These are phyloP conservation scores for Scedosporium apiospermum DNA, from an alignment of 2,329 filamentous ascomycete genomes.

Conservation along the genomic window DNA sequence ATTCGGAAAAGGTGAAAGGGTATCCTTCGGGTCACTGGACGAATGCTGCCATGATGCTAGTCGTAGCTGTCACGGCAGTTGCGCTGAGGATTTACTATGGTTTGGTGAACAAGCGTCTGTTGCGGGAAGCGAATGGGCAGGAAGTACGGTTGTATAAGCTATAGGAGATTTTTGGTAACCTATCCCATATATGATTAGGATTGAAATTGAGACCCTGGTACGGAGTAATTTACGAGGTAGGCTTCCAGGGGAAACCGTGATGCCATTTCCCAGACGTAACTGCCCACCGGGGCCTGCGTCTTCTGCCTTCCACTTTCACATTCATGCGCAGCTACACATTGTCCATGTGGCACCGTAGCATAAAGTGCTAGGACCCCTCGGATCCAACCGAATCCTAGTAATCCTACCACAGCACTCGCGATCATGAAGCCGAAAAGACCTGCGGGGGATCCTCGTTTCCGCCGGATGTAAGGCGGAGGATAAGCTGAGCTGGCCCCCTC, in stretches of 20 bases:
- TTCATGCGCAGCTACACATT: no score
- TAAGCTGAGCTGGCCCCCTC: not conserved
- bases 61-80: slow-evolving; percentile 16
- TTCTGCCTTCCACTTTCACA: no score
- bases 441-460: not conserved
- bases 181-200: not conserved
- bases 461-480: not conserved
- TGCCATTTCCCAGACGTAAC: no score
- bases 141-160: slow-evolving; percentile 4
- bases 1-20: slow-evolving; percentile 44
- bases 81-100: slow-evolving; percentile 4
- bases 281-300: no score
- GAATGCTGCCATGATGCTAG: slow-evolving; percentile 48
- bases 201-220: no score
- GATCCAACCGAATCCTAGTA: no score
- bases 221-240: no score
- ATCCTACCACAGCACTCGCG: not conserved
- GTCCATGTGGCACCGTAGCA: no score
- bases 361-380: no score
- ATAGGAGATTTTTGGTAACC: not conserved
- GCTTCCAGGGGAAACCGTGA: no score
- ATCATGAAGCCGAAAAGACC: not conserved
- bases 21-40: slow-evolving; percentile 61
- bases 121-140: not conserved
- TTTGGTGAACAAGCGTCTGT: not conserved